Base-by-base conservation (phyloP, 164 flowering plant species). In the Hamamelis virginiana region DNA sequence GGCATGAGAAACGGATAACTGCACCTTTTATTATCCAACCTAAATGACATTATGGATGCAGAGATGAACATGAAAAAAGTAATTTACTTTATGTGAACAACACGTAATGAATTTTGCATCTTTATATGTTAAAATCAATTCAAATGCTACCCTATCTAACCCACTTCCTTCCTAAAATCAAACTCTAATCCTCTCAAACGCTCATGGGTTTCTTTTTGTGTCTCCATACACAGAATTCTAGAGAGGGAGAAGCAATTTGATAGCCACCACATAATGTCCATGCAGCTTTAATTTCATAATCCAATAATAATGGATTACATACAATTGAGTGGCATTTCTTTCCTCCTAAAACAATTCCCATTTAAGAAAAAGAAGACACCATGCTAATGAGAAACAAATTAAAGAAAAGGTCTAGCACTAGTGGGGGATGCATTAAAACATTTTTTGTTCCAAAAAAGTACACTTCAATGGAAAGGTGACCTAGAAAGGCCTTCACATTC, bases 381-480 rank as follows among this genome's bases (percentile, higher is more conserved):
- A 12, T 50, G 1, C n/a, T 16, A 50, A 50, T 5, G 53, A 8
- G 53, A 50, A 50, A 50, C 16, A 14, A 51, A 33, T 18, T 8
- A 8, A 11, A 65, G 16, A 52, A 10, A 65, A 52, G 48, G n/a
- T n/a, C n/a, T n/a, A 23, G 47, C 46, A 58, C 12, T 68, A 50
- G 72, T 69, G 72, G 66, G 25, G 23, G 46, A 43, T 51, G 48
- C 72, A 69, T 62, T 62, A 69, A 8, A 12, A 8, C 12, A 15
- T 41, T 12, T 57, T 23, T 16, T 41, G 18, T 55, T 5, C n/a
- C 11, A 52, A 51, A 23, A 62, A 64, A 15, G 16, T 33, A 61
- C 33, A 61, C 14, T 61, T 69, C 6, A 69, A 69, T 69, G 72
- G 66, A 69, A 69, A 28, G 19, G 59, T 69, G 72, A 69, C 66